Evolutionary conservation across 345 rosid genomes (phyloP).

Genomic region (Nasturtium officinale): DNA sequence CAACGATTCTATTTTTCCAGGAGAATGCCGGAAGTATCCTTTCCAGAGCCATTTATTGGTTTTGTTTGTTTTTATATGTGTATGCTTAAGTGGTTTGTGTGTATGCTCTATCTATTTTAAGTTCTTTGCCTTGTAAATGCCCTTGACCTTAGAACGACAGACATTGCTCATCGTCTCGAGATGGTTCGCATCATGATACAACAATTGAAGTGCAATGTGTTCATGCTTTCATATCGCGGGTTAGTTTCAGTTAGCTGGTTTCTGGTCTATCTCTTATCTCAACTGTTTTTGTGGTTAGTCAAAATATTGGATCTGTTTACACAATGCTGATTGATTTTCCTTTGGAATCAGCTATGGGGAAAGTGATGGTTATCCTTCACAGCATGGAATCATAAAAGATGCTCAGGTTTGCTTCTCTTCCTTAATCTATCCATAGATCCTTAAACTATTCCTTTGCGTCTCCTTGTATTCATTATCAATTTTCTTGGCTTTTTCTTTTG

Average conservation of each 20-base stretch:
- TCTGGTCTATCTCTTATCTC: conserved; percentile 10
- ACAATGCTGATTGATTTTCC: conserved; percentile 31
- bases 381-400: conserved; percentile 81
- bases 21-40: conserved; percentile 99
- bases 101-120: conserved; percentile 3
- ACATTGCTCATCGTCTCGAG: conserved; percentile 98
- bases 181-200: conserved; percentile 91
- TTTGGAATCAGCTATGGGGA: conserved; percentile 72
- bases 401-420: conserved; percentile 70
- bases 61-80: not conserved
- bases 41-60: conserved; percentile 19
- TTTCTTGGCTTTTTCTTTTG: conserved; percentile 32
- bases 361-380: conserved; percentile 98
- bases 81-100: conserved; percentile 15
- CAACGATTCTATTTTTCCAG: conserved; percentile 93
- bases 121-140: conserved; percentile 18
- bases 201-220: conserved; percentile 85
- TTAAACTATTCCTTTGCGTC: not conserved
- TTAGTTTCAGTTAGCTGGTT: conserved; percentile 41
- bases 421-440: conserved; percentile 11
- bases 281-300: not conserved
- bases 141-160: conserved; percentile 65
- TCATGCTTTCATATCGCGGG: conserved; percentile 99
- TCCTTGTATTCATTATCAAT: not conserved
- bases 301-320: not conserved